A percentile compares a stretch with the other conserved stretches of the same genome.
These are phyloP conservation scores for Scopulariopsis brevicaulis DNA, from an alignment of 2,329 filamentous ascomycete genomes.

Conservation along the genomic window DNA sequence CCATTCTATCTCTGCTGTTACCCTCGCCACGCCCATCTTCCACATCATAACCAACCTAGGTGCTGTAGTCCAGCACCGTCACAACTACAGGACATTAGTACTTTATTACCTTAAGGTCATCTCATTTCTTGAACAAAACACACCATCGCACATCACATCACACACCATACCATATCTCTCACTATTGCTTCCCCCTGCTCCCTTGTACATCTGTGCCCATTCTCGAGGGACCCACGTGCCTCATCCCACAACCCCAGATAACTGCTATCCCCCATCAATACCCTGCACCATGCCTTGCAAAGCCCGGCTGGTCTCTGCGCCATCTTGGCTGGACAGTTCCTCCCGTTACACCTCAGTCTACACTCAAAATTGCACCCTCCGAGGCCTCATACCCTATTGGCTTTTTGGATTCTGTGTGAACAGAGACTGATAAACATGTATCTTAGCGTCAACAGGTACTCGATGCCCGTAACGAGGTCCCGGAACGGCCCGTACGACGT, in stretches of 20 bases:
- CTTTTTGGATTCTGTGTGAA: not conserved
- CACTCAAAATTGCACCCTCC: not conserved
- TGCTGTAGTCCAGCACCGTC: not conserved
- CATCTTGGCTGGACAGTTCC: too few relatives aligned
- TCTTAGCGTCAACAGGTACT: constrained; percentile 73
- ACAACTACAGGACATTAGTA: not conserved
- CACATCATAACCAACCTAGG: not conserved
- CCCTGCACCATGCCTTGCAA: not conserved
- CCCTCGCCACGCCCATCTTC: not conserved
- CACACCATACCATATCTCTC: not conserved
- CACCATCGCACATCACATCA: not conserved
- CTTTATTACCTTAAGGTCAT: not conserved
- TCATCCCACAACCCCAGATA: not conserved
- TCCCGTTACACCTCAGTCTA: too few relatives aligned
- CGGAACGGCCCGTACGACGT: constrained; percentile 50
- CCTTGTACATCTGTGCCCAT: not conserved
- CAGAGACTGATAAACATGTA: not conserved
- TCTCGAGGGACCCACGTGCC: not conserved
- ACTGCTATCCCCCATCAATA: not conserved
- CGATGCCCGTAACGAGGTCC: constrained; percentile 74
- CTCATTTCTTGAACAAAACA: not conserved
- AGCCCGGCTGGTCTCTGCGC: not conserved
- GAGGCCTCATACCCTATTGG: not conserved
- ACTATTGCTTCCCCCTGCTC: not conserved
- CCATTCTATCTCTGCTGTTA: not conserved